A percentile compares a stretch with the other conserved stretches of the same genome.
Evolutionary conservation across 116 monocot species (phyloP).

Genomic region (Phalaenopsis hybrid): DNA sequence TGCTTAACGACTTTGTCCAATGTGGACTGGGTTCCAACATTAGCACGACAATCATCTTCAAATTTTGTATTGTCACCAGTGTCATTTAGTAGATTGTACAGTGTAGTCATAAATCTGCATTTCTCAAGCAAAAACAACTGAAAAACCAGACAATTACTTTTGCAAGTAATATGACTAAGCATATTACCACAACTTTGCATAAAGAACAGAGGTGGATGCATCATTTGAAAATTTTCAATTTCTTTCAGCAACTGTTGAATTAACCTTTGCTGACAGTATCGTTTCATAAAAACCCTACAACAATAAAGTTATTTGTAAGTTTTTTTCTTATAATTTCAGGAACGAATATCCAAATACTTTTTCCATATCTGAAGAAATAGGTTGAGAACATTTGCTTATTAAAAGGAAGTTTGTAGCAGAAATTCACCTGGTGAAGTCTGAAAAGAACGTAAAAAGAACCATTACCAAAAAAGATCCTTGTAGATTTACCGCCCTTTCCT

Average conservation of each 20-base stretch:
- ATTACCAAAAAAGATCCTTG: constrained; percentile 84
- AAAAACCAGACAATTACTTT: not conserved
- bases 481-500: constrained; percentile 51
- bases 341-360: not conserved
- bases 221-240: constrained; percentile 71
- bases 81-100: constrained; percentile 17
- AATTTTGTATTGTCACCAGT: constrained; percentile 65
- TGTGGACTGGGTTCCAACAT: constrained; percentile 87
- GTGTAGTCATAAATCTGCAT: constrained; percentile 41
- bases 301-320: not conserved
- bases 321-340: not conserved
- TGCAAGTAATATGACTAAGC: not conserved
- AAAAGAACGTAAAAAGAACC: constrained; percentile 92
- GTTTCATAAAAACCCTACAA: constrained; percentile 78
- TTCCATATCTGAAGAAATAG: not conserved
- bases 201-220: constrained; percentile 38
- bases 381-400: not conserved
- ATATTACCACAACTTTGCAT: constrained; percentile 45
- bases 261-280: constrained; percentile 63
- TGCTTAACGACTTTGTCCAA: constrained; percentile 90
- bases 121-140: not conserved
- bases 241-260: constrained; percentile 50
- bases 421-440: constrained; percentile 84
- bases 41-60: constrained; percentile 82
- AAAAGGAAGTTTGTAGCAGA: not conserved